Evolutionary conservation across 2,329 filamentous ascomycete genomes (phyloP).

Genomic region (Botryotinia narcissicola): DNA sequence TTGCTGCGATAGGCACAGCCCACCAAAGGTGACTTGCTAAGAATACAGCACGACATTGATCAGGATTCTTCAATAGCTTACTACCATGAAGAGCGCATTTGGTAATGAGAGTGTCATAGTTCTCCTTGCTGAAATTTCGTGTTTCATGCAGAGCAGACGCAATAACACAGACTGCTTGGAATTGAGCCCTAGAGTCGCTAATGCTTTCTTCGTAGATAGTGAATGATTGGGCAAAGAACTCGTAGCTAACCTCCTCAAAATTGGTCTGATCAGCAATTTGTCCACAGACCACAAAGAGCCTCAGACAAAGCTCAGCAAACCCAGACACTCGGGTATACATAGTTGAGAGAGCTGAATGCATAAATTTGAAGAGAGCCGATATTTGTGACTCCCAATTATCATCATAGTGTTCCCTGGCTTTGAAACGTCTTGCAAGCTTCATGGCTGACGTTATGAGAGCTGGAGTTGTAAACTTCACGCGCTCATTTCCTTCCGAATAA

Average conservation of each 20-base stretch:
- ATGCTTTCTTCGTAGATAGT: constrained; percentile 97
- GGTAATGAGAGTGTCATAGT: constrained; percentile 97
- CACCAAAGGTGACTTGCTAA: constrained; percentile 97
- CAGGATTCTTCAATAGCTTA: constrained; percentile 94
- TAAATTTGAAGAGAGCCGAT: constrained; percentile 89
- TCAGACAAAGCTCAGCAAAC: constrained; percentile 82
- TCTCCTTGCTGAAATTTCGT: constrained; percentile 89
- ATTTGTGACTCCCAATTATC: constrained; percentile 72
- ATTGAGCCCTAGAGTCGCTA: constrained; percentile 93
- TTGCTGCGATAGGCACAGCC: constrained; percentile 78
- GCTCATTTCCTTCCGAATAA: constrained; percentile 87
- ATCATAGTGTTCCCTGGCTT: constrained; percentile 82
- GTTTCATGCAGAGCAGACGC: constrained; percentile 86
- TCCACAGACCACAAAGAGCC: constrained; percentile 86
- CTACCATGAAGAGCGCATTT: constrained; percentile 96
- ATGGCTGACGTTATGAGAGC: constrained; percentile 86
- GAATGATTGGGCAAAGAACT: constrained; percentile 97
- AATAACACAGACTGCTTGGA: constrained; percentile 95
- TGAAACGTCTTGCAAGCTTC: constrained; percentile 85
- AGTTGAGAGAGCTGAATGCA: constrained; percentile 82
- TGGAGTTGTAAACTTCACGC: constrained; percentile 92
- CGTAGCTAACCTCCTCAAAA: constrained; percentile 94
- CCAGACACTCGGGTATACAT: constrained; percentile 83
- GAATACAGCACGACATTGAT: constrained; percentile 96
- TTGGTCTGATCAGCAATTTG: constrained; percentile 88